Conservation (phyloP, 805 yeast genomes). For the Suhomyces vadensis region DNA sequence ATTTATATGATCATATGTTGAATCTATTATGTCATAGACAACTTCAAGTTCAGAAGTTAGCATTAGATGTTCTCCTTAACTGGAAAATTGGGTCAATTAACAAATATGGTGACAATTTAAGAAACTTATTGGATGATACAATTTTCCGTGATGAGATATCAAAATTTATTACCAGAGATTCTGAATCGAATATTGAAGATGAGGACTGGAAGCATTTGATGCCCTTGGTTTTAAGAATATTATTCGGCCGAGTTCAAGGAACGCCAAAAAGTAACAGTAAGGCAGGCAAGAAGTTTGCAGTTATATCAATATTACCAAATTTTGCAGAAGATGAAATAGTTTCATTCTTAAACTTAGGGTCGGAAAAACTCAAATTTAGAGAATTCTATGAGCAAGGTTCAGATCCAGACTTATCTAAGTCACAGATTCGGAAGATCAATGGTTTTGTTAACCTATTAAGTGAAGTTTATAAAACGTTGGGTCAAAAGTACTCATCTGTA, state of each 20-base stretch:
- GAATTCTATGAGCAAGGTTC: slow-evolving; percentile 28
- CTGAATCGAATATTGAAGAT: slow-evolving; percentile 57
- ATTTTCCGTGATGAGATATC: slow-evolving; percentile 83
- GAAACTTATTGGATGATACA: slow-evolving; percentile 76
- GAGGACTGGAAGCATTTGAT: slow-evolving; percentile 60
- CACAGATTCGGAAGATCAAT: slow-evolving; percentile 48
- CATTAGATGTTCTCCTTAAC: slow-evolving; percentile 67
- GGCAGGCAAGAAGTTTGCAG: slow-evolving; percentile 69
- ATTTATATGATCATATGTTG: slow-evolving; percentile 54
- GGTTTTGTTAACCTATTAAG: slow-evolving; percentile 67
- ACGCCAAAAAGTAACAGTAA: slow-evolving; percentile 69
- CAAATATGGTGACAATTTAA: slow-evolving; percentile 72
- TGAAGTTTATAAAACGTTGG: slow-evolving; percentile 59
- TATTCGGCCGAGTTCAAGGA: slow-evolving; percentile 83
- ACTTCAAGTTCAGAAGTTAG: slow-evolving; percentile 65
- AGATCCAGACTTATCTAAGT: slow-evolving; percentile 17
- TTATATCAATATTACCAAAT: slow-evolving; percentile 61
- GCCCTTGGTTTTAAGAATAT: slow-evolving; percentile 72
- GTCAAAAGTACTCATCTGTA: slow-evolving; percentile 52
- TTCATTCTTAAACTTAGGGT: slow-evolving; percentile 63
- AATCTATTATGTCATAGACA: slow-evolving; percentile 61
- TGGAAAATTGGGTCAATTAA: slow-evolving; percentile 58
- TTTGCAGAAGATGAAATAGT: slow-evolving; percentile 52
- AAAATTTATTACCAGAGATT: slow-evolving; percentile 51
- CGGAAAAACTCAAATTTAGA: slow-evolving; percentile 49